Percentiles rank a stretch among this genome's conserved stretches.
Conservation (phyloP, 1,139 yeast species). For the Candida smagusa region DNA sequence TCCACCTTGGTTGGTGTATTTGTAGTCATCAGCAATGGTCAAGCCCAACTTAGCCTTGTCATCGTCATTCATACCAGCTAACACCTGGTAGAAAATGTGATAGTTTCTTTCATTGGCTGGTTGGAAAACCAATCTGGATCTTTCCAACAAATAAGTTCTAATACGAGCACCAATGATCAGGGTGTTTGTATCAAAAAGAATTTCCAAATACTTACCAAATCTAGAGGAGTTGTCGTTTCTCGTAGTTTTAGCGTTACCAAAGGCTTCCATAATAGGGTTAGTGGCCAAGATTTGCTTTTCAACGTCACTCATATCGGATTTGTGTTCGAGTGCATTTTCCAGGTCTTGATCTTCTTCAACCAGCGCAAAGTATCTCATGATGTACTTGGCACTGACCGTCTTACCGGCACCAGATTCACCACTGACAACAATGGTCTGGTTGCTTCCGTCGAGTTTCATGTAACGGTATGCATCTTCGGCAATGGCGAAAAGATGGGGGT, state of each 20-base stretch:
- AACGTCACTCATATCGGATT: slow-evolving; percentile 80
- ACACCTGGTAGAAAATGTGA: slow-evolving; percentile 89
- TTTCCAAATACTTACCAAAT: slow-evolving; percentile 94
- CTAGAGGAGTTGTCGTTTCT: slow-evolving; percentile 97
- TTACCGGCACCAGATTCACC: slow-evolving; percentile 99
- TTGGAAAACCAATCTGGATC: slow-evolving; percentile 92
- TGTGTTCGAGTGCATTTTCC: slow-evolving; percentile 40
- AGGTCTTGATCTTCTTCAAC: slow-evolving; percentile 65
- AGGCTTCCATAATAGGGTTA: slow-evolving; percentile 97
- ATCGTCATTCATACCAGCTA: slow-evolving; percentile 69
- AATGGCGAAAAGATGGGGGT: slow-evolving; percentile 95
- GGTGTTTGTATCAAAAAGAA: slow-evolving; percentile 68
- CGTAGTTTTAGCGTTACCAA: slow-evolving; percentile 97
- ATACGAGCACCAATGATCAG: slow-evolving; percentile 92
- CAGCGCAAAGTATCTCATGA: slow-evolving; percentile 96
- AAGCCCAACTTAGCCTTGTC: slow-evolving; percentile 60
- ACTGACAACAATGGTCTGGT: slow-evolving; percentile 94
- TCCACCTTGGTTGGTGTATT: slow-evolving; percentile 90
- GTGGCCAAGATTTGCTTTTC: slow-evolving; percentile 96
- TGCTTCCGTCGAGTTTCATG: slow-evolving; percentile 79
- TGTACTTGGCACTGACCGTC: slow-evolving; percentile 94
- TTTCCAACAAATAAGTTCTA: slow-evolving; percentile 86
- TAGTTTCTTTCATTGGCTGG: slow-evolving; percentile 87
- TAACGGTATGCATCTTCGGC: slow-evolving; percentile 98
- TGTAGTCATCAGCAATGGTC: slow-evolving; percentile 62